A percentile compares a stretch with the other conserved stretches of the same genome.
phyloP scores from a whole-genome alignment of 2,329 filamentous ascomycete genomes.

The Septoria linicola region DNA sequence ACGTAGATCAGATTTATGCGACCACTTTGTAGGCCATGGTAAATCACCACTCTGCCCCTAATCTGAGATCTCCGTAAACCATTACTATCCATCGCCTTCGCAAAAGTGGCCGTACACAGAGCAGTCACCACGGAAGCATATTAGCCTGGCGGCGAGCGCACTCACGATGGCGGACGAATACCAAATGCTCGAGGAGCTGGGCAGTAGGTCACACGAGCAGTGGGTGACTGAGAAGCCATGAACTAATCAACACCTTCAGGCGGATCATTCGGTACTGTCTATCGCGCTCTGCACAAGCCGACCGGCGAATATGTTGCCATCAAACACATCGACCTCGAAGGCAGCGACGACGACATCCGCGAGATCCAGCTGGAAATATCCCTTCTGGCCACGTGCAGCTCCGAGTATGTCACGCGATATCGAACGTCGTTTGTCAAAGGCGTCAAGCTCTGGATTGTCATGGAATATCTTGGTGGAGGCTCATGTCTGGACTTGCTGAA shows the following conservation, averaged over 20 bases:
- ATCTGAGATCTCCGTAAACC: conserved; percentile 15
- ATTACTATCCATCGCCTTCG: conserved; percentile 19
- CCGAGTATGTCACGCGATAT: conserved; percentile 92
- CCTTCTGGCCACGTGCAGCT: conserved; percentile 90
- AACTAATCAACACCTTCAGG: conserved; percentile 50
- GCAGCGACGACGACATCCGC: conserved; percentile 95
- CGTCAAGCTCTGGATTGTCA: conserved; percentile 98
- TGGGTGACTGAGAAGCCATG: background rate
- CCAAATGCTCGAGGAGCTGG: conserved; percentile 92
- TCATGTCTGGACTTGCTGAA: conserved; percentile 93
- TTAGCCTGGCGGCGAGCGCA: conserved; percentile 15
- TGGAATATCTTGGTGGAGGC: conserved; percentile 95
- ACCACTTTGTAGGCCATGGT: background rate
- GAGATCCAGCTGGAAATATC: conserved; percentile 98
- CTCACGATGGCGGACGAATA: conserved; percentile 73
- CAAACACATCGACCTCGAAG: conserved; percentile 98
- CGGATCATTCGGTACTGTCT: conserved; percentile 94
- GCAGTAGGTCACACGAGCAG: conserved; percentile 62
- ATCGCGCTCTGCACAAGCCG: conserved; percentile 87
- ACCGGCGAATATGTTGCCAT: conserved; percentile 94
- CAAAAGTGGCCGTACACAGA: conserved; percentile 15
- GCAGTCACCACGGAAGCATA: conserved; percentile 7
- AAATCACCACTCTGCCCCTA: background rate
- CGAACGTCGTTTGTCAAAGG: conserved; percentile 94
- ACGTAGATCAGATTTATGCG: no score